Evolutionary conservation across 352 stramenopile species (phyloP).

Genomic region (Thraustotheca clavata): DNA sequence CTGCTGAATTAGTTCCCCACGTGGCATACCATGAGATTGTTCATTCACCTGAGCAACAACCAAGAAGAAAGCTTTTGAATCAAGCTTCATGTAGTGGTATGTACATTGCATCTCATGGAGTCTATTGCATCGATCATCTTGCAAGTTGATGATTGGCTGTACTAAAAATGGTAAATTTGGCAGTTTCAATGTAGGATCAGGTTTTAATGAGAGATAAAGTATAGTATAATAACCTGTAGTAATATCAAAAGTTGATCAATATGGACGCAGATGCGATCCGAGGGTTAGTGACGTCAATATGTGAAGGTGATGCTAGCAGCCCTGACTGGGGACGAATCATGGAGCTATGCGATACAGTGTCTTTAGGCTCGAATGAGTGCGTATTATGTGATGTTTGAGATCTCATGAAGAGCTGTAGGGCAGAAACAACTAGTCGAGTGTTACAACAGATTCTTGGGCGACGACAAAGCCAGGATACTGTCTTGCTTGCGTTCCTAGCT

Average conservation of each 20-base stretch:
- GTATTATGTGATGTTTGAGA: neutral
- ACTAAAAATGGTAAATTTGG: neutral
- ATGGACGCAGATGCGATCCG: conserved; percentile 5
- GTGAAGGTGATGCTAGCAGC: conserved; percentile 6
- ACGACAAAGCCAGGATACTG: conserved; percentile 19
- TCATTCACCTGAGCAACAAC: no score
- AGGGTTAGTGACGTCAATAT: neutral
- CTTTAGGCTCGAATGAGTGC: neutral
- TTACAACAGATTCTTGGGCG: neutral
- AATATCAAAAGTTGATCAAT: neutral
- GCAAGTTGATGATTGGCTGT: neutral
- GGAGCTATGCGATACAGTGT: conserved; percentile 12
- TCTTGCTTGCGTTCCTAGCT: conserved; percentile 50
- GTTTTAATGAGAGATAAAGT: neutral
- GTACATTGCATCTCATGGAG: no score
- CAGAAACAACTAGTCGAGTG: neutral
- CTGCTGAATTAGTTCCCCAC: no score
- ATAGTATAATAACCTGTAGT: neutral
- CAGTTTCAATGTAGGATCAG: neutral
- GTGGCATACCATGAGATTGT: no score
- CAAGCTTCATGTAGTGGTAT: no score
- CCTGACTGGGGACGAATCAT: conserved; percentile 18
- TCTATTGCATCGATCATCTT: neutral
- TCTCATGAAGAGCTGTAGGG: conserved; percentile 1
- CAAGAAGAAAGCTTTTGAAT: no score